These are phyloP conservation scores for Amphicarpaea edgeworthii DNA, from an alignment of 306 rosid species.

Conservation along the genomic window DNA sequence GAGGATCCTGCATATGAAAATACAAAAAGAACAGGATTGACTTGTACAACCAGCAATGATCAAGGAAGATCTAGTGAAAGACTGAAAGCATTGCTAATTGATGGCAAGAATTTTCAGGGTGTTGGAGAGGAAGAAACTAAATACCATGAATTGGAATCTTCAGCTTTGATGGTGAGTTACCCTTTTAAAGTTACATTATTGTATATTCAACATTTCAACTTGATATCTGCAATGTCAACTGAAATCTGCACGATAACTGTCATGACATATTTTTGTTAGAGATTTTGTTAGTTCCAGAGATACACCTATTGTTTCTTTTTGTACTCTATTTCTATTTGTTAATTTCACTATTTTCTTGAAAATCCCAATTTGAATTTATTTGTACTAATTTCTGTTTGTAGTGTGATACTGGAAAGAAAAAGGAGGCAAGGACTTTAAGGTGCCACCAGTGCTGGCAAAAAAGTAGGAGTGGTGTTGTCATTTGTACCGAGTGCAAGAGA, in stretches of 20 bases:
- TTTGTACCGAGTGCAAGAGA: slow-evolving; percentile 61
- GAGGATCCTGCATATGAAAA: background rate
- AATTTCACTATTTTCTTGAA: slow-evolving; percentile 17
- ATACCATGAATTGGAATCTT: slow-evolving; percentile 40
- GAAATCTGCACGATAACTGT: slow-evolving; percentile 4
- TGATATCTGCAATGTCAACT: slow-evolving; percentile 25
- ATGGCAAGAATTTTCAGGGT: slow-evolving; percentile 27
- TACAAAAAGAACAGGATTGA: background rate
- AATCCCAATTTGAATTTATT: slow-evolving; percentile 19
- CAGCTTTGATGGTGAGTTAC: slow-evolving; percentile 52
- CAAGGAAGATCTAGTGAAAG: slow-evolving; percentile 52
- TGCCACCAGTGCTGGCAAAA: slow-evolving; percentile 70
- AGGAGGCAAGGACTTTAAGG: slow-evolving; percentile 45
- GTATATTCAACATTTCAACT: slow-evolving; percentile 18
- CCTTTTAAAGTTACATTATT: slow-evolving; percentile 28
- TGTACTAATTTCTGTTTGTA: slow-evolving; percentile 43
- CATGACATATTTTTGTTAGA: slow-evolving; percentile 20
- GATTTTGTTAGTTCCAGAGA: slow-evolving; percentile 5
- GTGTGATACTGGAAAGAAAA: slow-evolving; percentile 51
- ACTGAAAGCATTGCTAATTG: slow-evolving; percentile 37
- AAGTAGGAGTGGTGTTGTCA: slow-evolving; percentile 50
- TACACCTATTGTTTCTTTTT: slow-evolving; percentile 24
- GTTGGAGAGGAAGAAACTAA: slow-evolving; percentile 40
- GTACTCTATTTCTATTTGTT: slow-evolving; percentile 31
- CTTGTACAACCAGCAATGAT: slow-evolving; percentile 23